Percentiles rank a stretch among this genome's conserved stretches.
Evolutionary conservation across 805 yeast species (phyloP).

Genomic region (Nakazawaea peltata): DNA sequence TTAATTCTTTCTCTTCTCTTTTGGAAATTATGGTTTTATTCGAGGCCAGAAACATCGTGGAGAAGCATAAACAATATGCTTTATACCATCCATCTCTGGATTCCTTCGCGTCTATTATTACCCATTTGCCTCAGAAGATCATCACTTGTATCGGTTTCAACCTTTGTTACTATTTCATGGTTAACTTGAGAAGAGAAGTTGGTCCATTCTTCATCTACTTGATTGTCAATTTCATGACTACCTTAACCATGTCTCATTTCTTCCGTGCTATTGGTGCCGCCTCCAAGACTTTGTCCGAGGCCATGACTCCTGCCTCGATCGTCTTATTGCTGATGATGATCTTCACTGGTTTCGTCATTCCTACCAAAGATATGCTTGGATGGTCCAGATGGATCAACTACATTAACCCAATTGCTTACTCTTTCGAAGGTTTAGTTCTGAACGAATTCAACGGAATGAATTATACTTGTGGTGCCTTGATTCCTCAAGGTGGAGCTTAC

Average conservation of each 20-base stretch:
- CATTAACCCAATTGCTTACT: constrained; percentile 35
- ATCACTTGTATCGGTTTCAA: constrained; percentile 36
- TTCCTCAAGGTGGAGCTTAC: constrained; percentile 38
- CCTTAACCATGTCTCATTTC: constrained; percentile 49
- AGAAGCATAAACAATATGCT: constrained; percentile 50
- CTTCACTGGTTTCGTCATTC: constrained; percentile 41
- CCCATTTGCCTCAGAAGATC: constrained; percentile 48
- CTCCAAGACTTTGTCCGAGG: constrained; percentile 26
- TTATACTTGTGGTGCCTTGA: constrained; percentile 26
- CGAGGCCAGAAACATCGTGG: constrained; percentile 46
- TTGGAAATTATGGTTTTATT: constrained; percentile 34
- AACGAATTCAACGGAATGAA: constrained; percentile 36
- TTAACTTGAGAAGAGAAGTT: constrained; percentile 40
- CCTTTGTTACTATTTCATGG: constrained; percentile 44
- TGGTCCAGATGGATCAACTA: constrained; percentile 46
- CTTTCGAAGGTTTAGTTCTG: constrained; percentile 35
- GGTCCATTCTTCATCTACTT: constrained; percentile 50
- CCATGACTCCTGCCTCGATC: constrained; percentile 36
- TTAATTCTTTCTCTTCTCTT: constrained; percentile 35
- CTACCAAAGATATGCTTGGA: constrained; percentile 33
- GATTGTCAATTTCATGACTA: constrained; percentile 32
- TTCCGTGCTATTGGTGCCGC: constrained; percentile 32
- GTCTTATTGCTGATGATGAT: constrained; percentile 29
- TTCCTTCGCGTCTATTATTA: constrained; percentile 52
- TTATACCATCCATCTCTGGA: constrained; percentile 58